phyloP scores from a whole-genome alignment of 495 filamentous ascomycete genomes.

The Aspergillus wentii region DNA sequence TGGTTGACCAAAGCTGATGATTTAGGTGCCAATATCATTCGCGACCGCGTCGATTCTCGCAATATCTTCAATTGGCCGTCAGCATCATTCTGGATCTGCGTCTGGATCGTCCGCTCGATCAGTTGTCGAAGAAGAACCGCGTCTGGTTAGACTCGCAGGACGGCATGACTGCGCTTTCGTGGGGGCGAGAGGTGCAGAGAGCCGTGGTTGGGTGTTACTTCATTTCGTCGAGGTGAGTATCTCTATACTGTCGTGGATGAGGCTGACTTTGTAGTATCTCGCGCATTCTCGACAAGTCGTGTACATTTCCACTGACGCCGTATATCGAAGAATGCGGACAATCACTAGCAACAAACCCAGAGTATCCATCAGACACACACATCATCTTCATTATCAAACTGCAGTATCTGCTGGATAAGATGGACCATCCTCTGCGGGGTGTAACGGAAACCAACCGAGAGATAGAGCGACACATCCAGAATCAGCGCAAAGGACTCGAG shows the following conservation, averaged over 20 bases:
- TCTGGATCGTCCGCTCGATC: constrained; percentile 26
- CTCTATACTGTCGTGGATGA: no score
- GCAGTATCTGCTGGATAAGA: constrained; percentile 14
- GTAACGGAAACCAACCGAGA: no score
- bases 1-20: background rate
- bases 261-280: constrained; percentile 10
- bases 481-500: no score
- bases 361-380: constrained; percentile 11
- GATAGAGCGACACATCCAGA: no score
- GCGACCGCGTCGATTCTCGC: constrained; percentile 32
- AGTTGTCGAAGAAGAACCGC: no score
- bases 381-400: constrained; percentile 14
- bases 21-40: constrained; percentile 18
- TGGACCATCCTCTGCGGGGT: no score
- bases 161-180: background rate
- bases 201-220: constrained; percentile 19
- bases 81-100: constrained; percentile 38
- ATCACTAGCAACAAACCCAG: constrained; percentile 4
- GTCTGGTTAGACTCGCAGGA: no score
- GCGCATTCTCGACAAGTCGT: constrained; percentile 13
- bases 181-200: constrained; percentile 12
- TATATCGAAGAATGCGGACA: constrained; percentile 12
- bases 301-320: constrained; percentile 6
- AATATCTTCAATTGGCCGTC: constrained; percentile 37
- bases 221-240: constrained; percentile 15